Percentiles rank a stretch among this genome's conserved stretches.
These are phyloP conservation scores for Solanum hybrid DNA, from an alignment of 305 asterid species.

Conservation along the genomic window DNA sequence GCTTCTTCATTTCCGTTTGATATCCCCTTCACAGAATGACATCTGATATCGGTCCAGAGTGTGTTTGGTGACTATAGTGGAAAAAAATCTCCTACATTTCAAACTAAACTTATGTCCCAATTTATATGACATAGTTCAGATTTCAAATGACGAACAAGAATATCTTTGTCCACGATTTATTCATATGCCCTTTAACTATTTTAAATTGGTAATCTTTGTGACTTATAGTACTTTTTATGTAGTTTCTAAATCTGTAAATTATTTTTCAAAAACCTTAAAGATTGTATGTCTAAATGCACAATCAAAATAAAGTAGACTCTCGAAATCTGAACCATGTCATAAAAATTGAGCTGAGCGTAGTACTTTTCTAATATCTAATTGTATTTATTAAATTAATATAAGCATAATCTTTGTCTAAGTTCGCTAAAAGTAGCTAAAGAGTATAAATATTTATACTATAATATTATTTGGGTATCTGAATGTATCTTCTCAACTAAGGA, in stretches of 20 bases:
- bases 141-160: not conserved
- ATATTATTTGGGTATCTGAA: not conserved
- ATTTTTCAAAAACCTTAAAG: not conserved
- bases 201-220: not conserved
- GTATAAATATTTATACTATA: not conserved
- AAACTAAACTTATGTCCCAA: not conserved
- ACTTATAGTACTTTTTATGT: not conserved
- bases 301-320: not conserved
- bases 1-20: not conserved
- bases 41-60: not conserved
- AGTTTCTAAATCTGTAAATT: not conserved
- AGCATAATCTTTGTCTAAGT: not conserved
- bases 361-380: not conserved
- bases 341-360: not conserved
- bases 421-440: not conserved
- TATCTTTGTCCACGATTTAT: not conserved
- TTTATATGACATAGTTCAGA: not conserved
- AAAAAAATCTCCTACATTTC: not conserved
- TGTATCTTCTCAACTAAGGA: not conserved
- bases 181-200: not conserved
- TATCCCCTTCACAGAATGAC: not conserved
- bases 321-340: not conserved
- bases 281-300: not conserved
- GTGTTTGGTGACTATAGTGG: not conserved
- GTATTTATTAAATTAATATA: not conserved